phyloP scores from a whole-genome alignment of 23 red algal species.

The Pyropia haitanensis region DNA sequence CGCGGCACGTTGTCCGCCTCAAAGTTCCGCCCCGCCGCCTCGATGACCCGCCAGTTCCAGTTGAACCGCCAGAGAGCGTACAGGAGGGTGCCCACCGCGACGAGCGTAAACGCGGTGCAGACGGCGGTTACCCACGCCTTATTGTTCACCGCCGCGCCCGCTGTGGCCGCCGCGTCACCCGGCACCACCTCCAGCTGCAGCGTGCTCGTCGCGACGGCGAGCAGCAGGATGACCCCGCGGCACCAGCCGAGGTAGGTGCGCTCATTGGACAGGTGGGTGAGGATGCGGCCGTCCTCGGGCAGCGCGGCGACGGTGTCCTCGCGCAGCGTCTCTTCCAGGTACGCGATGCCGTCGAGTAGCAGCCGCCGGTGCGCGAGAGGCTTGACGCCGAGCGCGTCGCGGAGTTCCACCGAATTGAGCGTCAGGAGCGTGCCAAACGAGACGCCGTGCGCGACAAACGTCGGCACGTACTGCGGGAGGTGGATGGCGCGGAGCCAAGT shows the following conservation, averaged over 20 bases:
- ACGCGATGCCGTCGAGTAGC: constrained; percentile 28
- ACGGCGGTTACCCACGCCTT: no score
- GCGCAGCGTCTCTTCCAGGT: constrained; percentile 9
- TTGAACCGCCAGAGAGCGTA: constrained; percentile 21
- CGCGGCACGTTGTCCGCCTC: constrained; percentile 10
- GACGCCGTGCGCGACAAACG: constrained; percentile 39
- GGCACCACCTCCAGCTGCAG: constrained; percentile 14
- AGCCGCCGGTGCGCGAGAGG: constrained; percentile 30
- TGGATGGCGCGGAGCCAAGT: constrained; percentile 15
- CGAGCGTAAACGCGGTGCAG: not conserved
- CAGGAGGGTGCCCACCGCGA: constrained; percentile 11
- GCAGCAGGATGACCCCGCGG: constrained; percentile 20
- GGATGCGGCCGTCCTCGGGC: constrained; percentile 50
- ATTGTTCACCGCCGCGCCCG: no score
- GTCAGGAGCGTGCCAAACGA: constrained; percentile 20
- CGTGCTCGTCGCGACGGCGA: constrained; percentile 26
- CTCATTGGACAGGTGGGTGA: constrained; percentile 56
- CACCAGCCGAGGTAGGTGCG: constrained; percentile 32
- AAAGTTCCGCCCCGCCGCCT: constrained; percentile 15
- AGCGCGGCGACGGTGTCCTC: constrained; percentile 1
- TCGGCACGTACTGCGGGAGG: constrained; percentile 14
- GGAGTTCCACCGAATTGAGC: constrained; percentile 28
- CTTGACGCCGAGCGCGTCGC: constrained; percentile 22
- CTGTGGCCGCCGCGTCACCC: not conserved
- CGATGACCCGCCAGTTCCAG: constrained; percentile 26